Conservation (phyloP, 768 basidiomycete genomes). For the Tulasnella calospora region DNA sequence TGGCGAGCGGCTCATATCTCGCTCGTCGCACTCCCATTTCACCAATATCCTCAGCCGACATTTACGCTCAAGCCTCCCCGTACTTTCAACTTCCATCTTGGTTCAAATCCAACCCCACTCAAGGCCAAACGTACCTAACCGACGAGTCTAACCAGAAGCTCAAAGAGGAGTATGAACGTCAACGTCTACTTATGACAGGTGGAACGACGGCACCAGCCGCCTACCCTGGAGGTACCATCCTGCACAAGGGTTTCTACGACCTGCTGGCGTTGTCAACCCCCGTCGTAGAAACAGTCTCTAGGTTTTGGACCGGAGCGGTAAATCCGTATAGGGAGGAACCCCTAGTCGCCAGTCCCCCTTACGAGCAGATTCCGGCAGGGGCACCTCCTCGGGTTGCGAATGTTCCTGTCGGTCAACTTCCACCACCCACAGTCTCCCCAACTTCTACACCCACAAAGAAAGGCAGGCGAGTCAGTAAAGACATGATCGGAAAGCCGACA, state of each 20-base stretch:
- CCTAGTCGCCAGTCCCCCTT: conserved; percentile 59
- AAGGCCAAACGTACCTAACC: conserved; percentile 2
- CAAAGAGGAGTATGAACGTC: conserved; percentile 19
- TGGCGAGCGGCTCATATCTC: conserved; percentile 12
- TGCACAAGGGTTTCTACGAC: conserved; percentile 90
- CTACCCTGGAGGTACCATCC: conserved; percentile 61
- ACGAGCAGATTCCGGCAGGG: conserved; percentile 51
- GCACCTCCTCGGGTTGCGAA: conserved; percentile 33
- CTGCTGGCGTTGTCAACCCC: conserved; percentile 65
- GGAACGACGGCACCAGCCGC: conserved; percentile 30
- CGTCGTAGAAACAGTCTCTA: conserved; percentile 47
- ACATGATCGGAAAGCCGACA: conserved; percentile 80
- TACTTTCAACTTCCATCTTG: conserved; percentile 19
- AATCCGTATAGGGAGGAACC: conserved; percentile 40
- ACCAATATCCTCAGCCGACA: conserved; percentile 23
- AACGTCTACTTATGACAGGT: conserved; percentile 1
- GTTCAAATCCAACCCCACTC: neutral
- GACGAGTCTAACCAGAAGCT: conserved; percentile 20
- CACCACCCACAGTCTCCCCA: conserved; percentile 32
- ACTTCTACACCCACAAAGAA: conserved; percentile 43
- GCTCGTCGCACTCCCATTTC: conserved; percentile 19
- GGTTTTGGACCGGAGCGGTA: conserved; percentile 54
- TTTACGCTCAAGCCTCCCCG: conserved; percentile 21
- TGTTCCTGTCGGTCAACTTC: conserved; percentile 36
- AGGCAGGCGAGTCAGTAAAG: conserved; percentile 70